Evolutionary conservation across 176 grass and related monocot genomes (phyloP).

Genomic region (Eragrostis nindensis): DNA sequence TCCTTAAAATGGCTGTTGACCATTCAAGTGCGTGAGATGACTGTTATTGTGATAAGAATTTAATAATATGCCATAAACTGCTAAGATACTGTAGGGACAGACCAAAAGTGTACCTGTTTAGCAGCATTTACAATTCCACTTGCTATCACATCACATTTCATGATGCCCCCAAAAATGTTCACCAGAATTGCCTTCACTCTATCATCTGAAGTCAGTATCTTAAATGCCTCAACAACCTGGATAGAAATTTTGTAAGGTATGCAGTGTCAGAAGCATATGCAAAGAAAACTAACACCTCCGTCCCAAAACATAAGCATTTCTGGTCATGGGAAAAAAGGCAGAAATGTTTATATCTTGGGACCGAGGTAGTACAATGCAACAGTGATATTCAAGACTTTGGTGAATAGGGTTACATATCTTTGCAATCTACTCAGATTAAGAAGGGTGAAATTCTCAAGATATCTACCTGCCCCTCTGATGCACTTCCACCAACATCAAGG

Average conservation of each 20-base stretch:
- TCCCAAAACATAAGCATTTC: too few relatives aligned
- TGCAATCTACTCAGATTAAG: slow-evolving; percentile 2
- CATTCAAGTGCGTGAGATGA: neutral
- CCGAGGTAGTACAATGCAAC: neutral
- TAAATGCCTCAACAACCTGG: slow-evolving; percentile 99
- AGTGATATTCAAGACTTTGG: neutral
- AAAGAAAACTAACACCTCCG: neutral
- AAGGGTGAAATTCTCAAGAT: slow-evolving; percentile 4
- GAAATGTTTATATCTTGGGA: too few relatives aligned
- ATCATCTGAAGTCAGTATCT: slow-evolving; percentile 97
- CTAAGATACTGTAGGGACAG: neutral
- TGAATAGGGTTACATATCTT: neutral
- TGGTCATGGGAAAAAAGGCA: too few relatives aligned
- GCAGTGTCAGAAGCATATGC: neutral
- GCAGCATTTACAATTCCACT: slow-evolving; percentile 99
- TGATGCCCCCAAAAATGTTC: slow-evolving; percentile 99
- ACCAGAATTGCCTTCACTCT: slow-evolving; percentile 99
- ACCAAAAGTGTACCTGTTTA: slow-evolving; percentile 61
- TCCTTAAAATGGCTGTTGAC: too few relatives aligned
- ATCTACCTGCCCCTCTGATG: slow-evolving; percentile 91
- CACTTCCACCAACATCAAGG: slow-evolving; percentile 98
- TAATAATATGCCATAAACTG: neutral
- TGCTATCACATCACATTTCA: slow-evolving; percentile 99
- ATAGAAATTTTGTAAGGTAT: slow-evolving; percentile 31
- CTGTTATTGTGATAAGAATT: neutral